Conservation (phyloP, 176 grass and related monocot genomes). For the Raddia guianensis region DNA sequence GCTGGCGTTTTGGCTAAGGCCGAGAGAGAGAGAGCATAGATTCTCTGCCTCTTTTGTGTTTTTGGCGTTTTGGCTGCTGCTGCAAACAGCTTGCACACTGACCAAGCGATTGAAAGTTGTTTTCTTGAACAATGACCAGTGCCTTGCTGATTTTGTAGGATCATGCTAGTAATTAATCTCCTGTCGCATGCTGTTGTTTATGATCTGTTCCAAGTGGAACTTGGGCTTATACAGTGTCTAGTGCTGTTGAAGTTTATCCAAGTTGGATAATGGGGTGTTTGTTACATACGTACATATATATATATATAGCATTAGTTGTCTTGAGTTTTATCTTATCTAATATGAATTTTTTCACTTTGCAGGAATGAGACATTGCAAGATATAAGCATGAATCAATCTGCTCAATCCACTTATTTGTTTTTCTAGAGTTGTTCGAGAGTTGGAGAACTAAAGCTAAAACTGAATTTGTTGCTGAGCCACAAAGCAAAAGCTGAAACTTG, state of each 20-base stretch:
- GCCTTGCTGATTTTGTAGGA: too few relatives aligned
- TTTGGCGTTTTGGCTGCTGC: too few relatives aligned
- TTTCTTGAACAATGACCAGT: too few relatives aligned
- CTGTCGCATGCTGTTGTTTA: neutral
- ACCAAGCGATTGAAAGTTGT: too few relatives aligned
- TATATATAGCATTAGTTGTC: too few relatives aligned
- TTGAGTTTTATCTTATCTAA: too few relatives aligned
- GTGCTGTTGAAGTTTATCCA: neutral
- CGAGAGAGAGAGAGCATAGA: neutral
- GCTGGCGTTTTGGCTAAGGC: conserved; percentile 33
- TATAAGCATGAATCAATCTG: conserved; percentile 43
- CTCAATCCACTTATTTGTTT: conserved; percentile 22
- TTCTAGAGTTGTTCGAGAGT: too few relatives aligned
- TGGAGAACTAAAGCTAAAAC: too few relatives aligned
- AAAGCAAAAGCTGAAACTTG: too few relatives aligned
- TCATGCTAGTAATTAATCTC: neutral
- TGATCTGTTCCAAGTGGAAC: neutral
- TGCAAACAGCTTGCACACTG: too few relatives aligned
- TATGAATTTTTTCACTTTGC: neutral
- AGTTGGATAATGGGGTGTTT: neutral
- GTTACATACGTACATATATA: neutral
- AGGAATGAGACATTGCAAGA: conserved; percentile 54
- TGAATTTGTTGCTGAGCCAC: too few relatives aligned
- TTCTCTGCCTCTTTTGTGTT: too few relatives aligned
- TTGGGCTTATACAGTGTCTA: neutral